Conservation (phyloP, 345 rosid species). For the Raphanus sativus region DNA sequence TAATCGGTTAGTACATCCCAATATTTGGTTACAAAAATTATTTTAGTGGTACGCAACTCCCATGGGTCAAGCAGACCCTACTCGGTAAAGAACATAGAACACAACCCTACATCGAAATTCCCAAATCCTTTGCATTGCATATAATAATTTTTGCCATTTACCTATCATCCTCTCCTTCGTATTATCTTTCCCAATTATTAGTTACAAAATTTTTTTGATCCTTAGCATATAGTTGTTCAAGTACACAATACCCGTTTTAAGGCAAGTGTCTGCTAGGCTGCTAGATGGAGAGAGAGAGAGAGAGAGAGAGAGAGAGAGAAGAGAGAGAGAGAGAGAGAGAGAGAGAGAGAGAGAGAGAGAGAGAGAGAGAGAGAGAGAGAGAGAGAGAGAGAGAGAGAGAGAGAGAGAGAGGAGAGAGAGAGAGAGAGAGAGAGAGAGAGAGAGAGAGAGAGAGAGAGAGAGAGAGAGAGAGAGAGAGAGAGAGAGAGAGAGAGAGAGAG, state of each 20-base stretch:
- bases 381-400: background rate
- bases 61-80: constrained; percentile 27
- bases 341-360: too few relatives aligned
- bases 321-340: too few relatives aligned
- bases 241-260: constrained; percentile 33
- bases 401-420: background rate
- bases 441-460: background rate
- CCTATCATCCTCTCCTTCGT: constrained; percentile 33
- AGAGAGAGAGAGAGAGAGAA: constrained; percentile 10
- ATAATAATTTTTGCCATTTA: constrained; percentile 29
- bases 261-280: constrained; percentile 23
- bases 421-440: too few relatives aligned
- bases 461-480: background rate
- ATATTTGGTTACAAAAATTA: background rate
- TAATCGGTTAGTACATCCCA: background rate
- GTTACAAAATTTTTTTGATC: constrained; percentile 16
- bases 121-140: constrained; percentile 30
- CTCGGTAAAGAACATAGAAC: constrained; percentile 36
- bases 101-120: constrained; percentile 36
- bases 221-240: constrained; percentile 17
- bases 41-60: constrained; percentile 23
- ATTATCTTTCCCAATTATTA: constrained; percentile 19
- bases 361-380: constrained; percentile 4
- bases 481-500: background rate
- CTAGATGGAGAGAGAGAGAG: too few relatives aligned